A percentile compares a stretch with the other conserved stretches of the same genome.
Evolutionary conservation across 2,329 filamentous ascomycete species (phyloP).

Genomic region (Verruconis gallopava): DNA sequence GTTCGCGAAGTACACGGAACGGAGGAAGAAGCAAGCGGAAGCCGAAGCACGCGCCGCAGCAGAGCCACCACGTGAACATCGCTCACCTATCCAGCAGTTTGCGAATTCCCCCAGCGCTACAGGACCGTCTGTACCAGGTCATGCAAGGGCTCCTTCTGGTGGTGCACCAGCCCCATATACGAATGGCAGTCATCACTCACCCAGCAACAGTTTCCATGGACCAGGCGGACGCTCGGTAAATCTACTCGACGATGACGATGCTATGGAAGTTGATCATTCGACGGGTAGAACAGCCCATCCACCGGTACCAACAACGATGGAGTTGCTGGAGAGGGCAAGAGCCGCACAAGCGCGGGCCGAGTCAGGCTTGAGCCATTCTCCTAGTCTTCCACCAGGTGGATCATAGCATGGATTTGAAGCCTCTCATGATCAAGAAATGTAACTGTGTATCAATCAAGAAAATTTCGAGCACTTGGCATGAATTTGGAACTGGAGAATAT

Average conservation of each 20-base stretch:
- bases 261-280: conserved; percentile 6
- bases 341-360: conserved; percentile 6
- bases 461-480: too few relatives aligned
- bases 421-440: too few relatives aligned
- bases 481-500: too few relatives aligned
- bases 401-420: too few relatives aligned
- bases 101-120: not conserved
- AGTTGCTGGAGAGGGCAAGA: conserved; percentile 6
- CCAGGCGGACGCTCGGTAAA: not conserved
- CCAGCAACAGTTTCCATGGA: too few relatives aligned
- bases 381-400: not conserved
- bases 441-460: too few relatives aligned
- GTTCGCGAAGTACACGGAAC: conserved; percentile 66
- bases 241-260: conserved; percentile 1
- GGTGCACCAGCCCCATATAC: too few relatives aligned
- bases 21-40: conserved; percentile 6
- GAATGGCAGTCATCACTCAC: too few relatives aligned
- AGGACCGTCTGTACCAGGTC: not conserved
- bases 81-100: not conserved
- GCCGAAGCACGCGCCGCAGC: conserved; percentile 3
- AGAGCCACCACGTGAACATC: not conserved
- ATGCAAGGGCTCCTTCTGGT: too few relatives aligned
- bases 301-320: conserved; percentile 2
- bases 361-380: not conserved
- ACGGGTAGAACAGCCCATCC: too few relatives aligned